Evolutionary conservation across 1,284 basidiomycete genomes (phyloP).

Genomic region (Hymenochaete sp.): DNA sequence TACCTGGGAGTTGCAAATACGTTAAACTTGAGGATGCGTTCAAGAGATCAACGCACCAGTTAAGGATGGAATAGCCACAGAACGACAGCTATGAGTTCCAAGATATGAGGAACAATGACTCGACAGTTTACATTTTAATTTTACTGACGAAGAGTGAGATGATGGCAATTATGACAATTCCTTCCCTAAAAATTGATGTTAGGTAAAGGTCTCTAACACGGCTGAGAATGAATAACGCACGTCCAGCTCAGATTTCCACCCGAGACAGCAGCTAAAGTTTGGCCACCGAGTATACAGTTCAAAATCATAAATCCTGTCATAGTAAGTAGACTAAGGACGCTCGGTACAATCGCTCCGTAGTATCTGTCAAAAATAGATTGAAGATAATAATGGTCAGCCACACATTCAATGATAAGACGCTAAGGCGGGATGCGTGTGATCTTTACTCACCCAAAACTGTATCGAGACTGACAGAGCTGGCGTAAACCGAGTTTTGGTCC

Average conservation of each 20-base stretch:
- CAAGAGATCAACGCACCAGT: slow-evolving; percentile 35
- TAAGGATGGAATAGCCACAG: slow-evolving; percentile 69
- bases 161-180: slow-evolving; percentile 79
- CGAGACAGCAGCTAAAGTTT: slow-evolving; percentile 66
- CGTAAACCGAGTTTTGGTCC: slow-evolving; percentile 81
- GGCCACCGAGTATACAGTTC: slow-evolving; percentile 72
- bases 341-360: slow-evolving; percentile 56
- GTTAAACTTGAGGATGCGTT: not conserved
- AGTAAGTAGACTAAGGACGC: slow-evolving; percentile 53
- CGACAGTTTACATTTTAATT: not conserved
- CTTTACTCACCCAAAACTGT: slow-evolving; percentile 60
- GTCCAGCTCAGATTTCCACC: slow-evolving; percentile 57
- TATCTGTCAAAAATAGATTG: slow-evolving; percentile 45
- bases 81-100: slow-evolving; percentile 53
- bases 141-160: slow-evolving; percentile 63
- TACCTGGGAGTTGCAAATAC: slow-evolving; percentile 38
- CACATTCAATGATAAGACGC: not conserved
- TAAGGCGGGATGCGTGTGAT: not conserved
- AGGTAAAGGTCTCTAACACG: slow-evolving; percentile 11
- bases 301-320: slow-evolving; percentile 72
- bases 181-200: slow-evolving; percentile 44
- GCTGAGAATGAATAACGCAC: slow-evolving; percentile 30
- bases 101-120: slow-evolving; percentile 3
- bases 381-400: not conserved
- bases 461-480: slow-evolving; percentile 80